Evolutionary conservation across 208 protist species (phyloP), one percentile per base, ranked within the genome.

Genomic region (Crithidia fasciculata): DNA sequence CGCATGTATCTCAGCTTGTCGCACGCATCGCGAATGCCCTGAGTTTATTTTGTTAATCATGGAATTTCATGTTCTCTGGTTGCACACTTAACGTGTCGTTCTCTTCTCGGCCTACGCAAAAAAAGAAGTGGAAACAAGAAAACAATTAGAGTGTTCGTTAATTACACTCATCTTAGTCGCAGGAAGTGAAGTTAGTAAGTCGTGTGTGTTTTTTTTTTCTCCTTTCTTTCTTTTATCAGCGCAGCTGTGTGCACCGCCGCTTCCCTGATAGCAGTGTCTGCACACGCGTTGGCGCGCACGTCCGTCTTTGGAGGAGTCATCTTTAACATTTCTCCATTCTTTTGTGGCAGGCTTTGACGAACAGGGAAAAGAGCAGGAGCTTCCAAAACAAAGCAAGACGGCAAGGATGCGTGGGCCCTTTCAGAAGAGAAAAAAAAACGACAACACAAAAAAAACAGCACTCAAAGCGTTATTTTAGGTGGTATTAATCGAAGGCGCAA

Each of bases 161-260:
- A 63, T 70, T 66, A 61, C 56, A n/a, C 49, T 53, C 36, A 41
- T 78, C 56, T 73, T 67, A 73, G 55, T 60, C 36, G 49, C 47
- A 73, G 15, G 40, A 68, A 70, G 65, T 70, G 40, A 70, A 36
- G 65, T 61, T 53, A 59, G 53, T 47, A 1, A 40, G 4, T 10
- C n/a, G 39, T 41, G 43, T 52, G 44, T 44, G 49, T 49, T 9
- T n/a, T 28, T 28, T 28, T 28, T 28, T 28, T 28, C 28, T 28
- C 28, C 28, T 28, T 28, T 28, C 28, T 28, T 28, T 28, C 28
- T 28, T 28, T 28, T 28, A 28, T 28, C 28, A 28, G 28, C 28
- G 28, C 8, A 16, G 4, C 19, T n/a, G 15, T 28, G 3, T 16
- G 58, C 5, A 49, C 12, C 45, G 45, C 45, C 45, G 9, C 45